Evolutionary conservation across 176 grass and related monocot species (phyloP).

Genomic region (Triticum dicoccoides): DNA sequence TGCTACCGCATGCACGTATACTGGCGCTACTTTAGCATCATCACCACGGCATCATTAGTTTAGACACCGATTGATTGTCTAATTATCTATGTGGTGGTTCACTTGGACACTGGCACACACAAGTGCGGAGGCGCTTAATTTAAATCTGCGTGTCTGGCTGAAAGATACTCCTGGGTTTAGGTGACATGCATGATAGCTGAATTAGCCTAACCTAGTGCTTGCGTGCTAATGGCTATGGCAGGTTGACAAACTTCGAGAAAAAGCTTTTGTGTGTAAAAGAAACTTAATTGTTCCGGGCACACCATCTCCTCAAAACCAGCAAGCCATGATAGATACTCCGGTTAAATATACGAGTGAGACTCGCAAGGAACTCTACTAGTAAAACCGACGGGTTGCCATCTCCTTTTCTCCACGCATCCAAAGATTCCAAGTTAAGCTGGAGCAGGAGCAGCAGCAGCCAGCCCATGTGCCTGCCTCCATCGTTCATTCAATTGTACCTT

Average conservation of each 20-base stretch:
- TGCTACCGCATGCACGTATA: background rate
- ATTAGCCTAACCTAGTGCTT: background rate
- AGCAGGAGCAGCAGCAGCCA: background rate
- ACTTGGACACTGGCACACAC: background rate
- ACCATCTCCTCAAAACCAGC: background rate
- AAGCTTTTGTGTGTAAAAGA: no score
- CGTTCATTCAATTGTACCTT: background rate
- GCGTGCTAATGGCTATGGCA: no score
- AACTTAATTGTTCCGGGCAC: background rate
- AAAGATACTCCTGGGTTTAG: background rate
- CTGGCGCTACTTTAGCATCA: background rate
- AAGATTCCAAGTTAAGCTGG: background rate
- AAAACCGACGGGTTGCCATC: background rate
- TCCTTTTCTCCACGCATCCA: background rate
- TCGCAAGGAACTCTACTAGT: background rate
- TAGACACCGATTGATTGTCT: background rate
- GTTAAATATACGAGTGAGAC: background rate
- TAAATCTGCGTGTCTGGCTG: background rate
- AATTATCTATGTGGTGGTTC: background rate
- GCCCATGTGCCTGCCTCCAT: background rate
- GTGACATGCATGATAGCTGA: background rate
- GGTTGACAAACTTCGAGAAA: no score
- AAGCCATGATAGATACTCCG: background rate
- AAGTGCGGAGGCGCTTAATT: background rate
- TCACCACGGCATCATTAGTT: background rate